These are phyloP conservation scores for Pseudocercospora fuligena DNA, from an alignment of 2,329 filamentous ascomycete genomes.

Conservation along the genomic window DNA sequence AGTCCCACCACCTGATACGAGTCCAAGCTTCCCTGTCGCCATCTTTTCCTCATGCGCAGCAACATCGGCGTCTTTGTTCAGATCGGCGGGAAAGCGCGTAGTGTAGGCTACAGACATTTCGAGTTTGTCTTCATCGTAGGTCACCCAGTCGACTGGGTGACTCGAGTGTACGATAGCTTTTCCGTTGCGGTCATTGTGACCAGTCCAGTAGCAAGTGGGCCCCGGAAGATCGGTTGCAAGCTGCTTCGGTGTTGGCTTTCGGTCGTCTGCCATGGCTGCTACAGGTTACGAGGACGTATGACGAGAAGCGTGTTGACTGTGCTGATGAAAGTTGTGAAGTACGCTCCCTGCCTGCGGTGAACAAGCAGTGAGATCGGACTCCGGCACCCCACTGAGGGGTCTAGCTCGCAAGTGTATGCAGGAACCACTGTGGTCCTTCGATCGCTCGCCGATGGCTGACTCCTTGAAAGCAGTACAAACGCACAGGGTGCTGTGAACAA, in stretches of 20 bases:
- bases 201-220: conserved; percentile 42
- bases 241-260: conserved; percentile 38
- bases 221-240: conserved; percentile 38
- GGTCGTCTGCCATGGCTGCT: conserved; percentile 22
- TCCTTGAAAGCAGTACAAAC: neutral
- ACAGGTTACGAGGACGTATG: neutral
- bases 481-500: neutral
- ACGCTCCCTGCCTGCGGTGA: neutral
- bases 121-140: conserved; percentile 50
- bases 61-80: conserved; percentile 55
- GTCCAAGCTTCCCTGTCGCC: conserved; percentile 50
- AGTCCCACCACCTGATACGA: conserved; percentile 56
- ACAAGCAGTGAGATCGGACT: neutral
- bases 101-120: conserved; percentile 59
- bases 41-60: conserved; percentile 52
- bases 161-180: conserved; percentile 42
- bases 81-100: conserved; percentile 55
- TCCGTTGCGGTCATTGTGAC: conserved; percentile 38
- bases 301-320: neutral
- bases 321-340: neutral
- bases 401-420: conserved; percentile 3
- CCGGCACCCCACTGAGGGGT: conserved; percentile 12
- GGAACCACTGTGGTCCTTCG: neutral
- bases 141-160: conserved; percentile 40
- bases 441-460: neutral